Conservation (phyloP, 1,284 basidiomycete species). For the Ceratorhiza oryzae-sativae region DNA sequence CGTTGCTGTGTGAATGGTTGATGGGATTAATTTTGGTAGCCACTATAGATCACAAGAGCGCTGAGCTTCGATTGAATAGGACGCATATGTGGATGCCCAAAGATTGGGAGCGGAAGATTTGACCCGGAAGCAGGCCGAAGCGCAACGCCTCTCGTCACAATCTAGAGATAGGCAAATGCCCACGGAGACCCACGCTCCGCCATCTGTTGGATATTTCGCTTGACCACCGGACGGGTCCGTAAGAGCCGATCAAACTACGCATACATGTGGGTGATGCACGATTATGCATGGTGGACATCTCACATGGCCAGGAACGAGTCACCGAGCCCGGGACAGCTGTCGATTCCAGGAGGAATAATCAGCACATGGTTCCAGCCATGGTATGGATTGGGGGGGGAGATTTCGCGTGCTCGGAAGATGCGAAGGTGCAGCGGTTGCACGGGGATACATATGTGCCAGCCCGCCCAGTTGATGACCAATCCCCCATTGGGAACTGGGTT, state of each 20-base stretch:
- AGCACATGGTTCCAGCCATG: background rate
- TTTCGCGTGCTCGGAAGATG: conserved; percentile 8
- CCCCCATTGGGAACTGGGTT: conserved; percentile 1
- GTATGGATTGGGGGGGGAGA: background rate
- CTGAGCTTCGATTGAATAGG: conserved; percentile 2
- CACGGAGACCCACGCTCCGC: conserved; percentile 24
- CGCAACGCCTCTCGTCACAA: conserved; percentile 7
- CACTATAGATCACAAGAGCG: background rate
- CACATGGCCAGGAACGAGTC: background rate
- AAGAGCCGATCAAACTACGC: conserved; percentile 14
- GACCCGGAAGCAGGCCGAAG: conserved; percentile 14
- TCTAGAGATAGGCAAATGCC: conserved; percentile 9
- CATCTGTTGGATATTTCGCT: conserved; percentile 6
- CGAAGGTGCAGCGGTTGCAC: conserved; percentile 1
- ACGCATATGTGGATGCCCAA: background rate
- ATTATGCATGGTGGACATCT: conserved; percentile 2
- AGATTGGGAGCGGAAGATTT: background rate
- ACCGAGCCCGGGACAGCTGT: background rate
- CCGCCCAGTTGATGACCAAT: background rate
- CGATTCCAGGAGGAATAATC: background rate
- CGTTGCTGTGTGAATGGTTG: background rate
- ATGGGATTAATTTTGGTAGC: conserved; percentile 14
- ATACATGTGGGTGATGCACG: conserved; percentile 13
- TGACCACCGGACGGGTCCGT: conserved; percentile 19
- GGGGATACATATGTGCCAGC: background rate